Evolutionary conservation across 2,329 filamentous ascomycete species (phyloP), one percentile per base, ranked within the genome.

Genomic region (Talaromyces sp.): DNA sequence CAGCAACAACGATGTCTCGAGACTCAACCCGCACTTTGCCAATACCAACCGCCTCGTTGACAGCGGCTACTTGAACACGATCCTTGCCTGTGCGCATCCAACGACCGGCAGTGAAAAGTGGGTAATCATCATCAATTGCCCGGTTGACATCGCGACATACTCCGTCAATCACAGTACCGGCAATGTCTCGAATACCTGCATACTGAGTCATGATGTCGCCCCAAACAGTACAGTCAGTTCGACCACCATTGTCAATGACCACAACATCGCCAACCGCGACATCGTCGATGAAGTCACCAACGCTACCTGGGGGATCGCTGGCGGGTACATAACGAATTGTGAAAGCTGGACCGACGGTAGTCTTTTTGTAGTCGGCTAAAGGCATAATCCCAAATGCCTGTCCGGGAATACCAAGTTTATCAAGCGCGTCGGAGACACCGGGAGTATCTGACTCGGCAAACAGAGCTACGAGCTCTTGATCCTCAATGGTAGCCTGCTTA

Each of bases 131-230:
- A 2, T 39, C 40, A 16, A 71, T 58, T 1, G 66, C 68, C 20
- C 62, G 60, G 46, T 63, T 65, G 5, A 71, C 66, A 45, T 71
- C 68, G 1, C 68, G 67, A 24, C 68, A 71, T 2, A 70, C 67
- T 2, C 68, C 67, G 33, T 70, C 68, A 5, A 71, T 70, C 5
- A 70, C 68, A 1, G 68, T 59, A n/a, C 67, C 68, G n/a, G 65
- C 62, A 49, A 70, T 63, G 4, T 60, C 64, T 37, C 64, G 60
- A 2, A 69, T 29, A 3, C 67, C 65, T 2, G 69, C 66, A 16
- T 70, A 72, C 49, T 71, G 67, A 0, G 69, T 72, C 67, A 71
- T 70, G 1, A 70, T 71, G 48, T 72, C 69, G 1, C 69, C 69
- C 69, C 69, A 71, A 3, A 71, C 66, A 2, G 70, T 72, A 14